These are phyloP conservation scores for Fusarium sp. DNA, from an alignment of 2,329 filamentous ascomycete species.

Conservation along the genomic window DNA sequence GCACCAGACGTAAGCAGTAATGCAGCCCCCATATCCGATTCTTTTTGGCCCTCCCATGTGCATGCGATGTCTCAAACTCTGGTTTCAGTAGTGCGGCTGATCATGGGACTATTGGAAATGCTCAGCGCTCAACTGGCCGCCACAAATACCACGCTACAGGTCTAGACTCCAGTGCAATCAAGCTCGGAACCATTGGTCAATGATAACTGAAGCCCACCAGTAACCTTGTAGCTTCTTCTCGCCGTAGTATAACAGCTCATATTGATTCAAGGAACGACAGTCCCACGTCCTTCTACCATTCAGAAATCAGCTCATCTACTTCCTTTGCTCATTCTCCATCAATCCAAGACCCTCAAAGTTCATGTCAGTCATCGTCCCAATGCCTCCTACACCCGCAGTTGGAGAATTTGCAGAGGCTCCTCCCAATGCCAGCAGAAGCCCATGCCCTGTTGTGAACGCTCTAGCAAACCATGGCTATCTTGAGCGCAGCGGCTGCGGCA, in stretches of 20 bases:
- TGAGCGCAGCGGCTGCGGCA: background rate
- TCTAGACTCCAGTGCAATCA: background rate
- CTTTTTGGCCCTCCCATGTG: background rate
- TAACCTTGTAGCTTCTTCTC: background rate
- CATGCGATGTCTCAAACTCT: background rate
- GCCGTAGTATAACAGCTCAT: background rate
- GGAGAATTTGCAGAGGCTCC: background rate
- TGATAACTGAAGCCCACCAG: background rate
- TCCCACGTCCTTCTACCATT: background rate
- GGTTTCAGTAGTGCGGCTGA: too few species aligned
- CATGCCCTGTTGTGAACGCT: conserved; percentile 14
- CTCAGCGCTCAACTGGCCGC: background rate
- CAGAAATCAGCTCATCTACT: background rate
- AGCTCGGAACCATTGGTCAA: background rate
- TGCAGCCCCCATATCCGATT: background rate
- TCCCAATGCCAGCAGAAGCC: conserved; percentile 11
- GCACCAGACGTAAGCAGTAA: background rate
- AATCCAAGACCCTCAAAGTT: background rate
- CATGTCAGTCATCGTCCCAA: background rate
- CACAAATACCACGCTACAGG: background rate
- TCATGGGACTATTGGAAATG: background rate
- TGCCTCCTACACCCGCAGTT: background rate
- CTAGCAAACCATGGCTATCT: conserved; percentile 21
- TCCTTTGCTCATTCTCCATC: background rate
- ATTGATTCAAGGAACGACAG: background rate